Conservation (phyloP, 2,329 filamentous ascomycete genomes). For the Botryosphaeria dothidea region DNA sequence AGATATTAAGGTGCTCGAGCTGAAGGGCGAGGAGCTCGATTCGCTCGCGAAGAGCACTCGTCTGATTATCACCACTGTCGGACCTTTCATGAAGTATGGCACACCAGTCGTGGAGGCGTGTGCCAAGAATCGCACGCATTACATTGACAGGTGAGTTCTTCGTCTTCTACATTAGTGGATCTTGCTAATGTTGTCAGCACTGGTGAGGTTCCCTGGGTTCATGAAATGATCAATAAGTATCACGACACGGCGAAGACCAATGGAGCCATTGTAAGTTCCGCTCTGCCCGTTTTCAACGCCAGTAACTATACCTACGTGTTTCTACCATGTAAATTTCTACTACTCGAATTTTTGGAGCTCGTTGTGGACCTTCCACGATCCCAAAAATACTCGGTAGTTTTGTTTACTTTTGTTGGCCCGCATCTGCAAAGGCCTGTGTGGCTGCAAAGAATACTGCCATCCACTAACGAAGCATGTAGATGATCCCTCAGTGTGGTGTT, state of each 20-base stretch:
- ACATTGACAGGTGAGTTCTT: slow-evolving; percentile 57
- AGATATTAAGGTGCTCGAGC: slow-evolving; percentile 45
- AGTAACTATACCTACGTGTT: not conserved
- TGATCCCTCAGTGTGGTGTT: slow-evolving; percentile 62
- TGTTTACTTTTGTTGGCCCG: not conserved
- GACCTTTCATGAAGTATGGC: slow-evolving; percentile 66
- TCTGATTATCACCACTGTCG: slow-evolving; percentile 62
- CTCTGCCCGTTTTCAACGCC: not conserved
- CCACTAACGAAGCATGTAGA: slow-evolving; percentile 34
- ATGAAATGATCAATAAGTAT: slow-evolving; percentile 63
- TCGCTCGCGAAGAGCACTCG: slow-evolving; percentile 56
- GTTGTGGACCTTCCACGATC: no score
- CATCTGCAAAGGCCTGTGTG: not conserved
- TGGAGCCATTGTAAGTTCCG: slow-evolving; percentile 56
- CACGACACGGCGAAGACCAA: slow-evolving; percentile 60
- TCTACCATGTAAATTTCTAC: no score
- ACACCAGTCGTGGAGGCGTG: slow-evolving; percentile 65
- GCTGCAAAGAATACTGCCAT: not conserved
- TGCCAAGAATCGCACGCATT: slow-evolving; percentile 65
- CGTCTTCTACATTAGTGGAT: not conserved
- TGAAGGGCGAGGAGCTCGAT: slow-evolving; percentile 48
- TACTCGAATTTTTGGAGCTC: no score
- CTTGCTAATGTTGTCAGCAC: slow-evolving; percentile 42
- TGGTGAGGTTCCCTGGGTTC: slow-evolving; percentile 65
- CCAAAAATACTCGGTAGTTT: no score